phyloP scores from a whole-genome alignment of 2,329 filamentous ascomycete genomes.

The Stagonosporopsis tanaceti region DNA sequence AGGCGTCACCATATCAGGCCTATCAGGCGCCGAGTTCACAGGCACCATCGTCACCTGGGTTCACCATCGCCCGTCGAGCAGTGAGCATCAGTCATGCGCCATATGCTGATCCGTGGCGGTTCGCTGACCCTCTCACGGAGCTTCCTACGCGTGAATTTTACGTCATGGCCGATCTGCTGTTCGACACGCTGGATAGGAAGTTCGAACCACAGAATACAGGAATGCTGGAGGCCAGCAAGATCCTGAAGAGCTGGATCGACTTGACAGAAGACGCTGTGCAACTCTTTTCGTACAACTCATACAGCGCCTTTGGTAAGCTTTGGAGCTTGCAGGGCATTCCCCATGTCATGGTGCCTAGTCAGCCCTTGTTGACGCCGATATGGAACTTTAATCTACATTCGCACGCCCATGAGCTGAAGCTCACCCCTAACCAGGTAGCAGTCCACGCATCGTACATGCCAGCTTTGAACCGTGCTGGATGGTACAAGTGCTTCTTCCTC shows the following conservation, averaged over 20 bases:
- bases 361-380: slow-evolving; percentile 35
- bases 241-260: slow-evolving; percentile 43
- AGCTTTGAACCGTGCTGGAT: slow-evolving; percentile 46
- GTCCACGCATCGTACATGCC: slow-evolving; percentile 41
- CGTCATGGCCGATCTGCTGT: slow-evolving; percentile 46
- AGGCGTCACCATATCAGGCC: slow-evolving; percentile 36
- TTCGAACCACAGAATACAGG: slow-evolving; percentile 48
- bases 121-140: slow-evolving; percentile 44
- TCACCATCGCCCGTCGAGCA: slow-evolving; percentile 40
- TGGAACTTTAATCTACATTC: slow-evolving; percentile 42
- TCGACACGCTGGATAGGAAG: slow-evolving; percentile 44
- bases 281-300: slow-evolving; percentile 40
- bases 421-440: slow-evolving; percentile 21
- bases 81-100: slow-evolving; percentile 39
- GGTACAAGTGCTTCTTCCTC: slow-evolving; percentile 49
- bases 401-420: slow-evolving; percentile 34
- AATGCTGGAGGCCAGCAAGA: slow-evolving; percentile 44
- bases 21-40: slow-evolving; percentile 33
- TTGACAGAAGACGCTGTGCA: slow-evolving; percentile 37
- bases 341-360: slow-evolving; percentile 45
- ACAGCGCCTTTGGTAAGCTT: slow-evolving; percentile 42
- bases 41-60: slow-evolving; percentile 30
- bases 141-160: slow-evolving; percentile 48
- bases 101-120: slow-evolving; percentile 46
- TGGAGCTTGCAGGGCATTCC: slow-evolving; percentile 46